A percentile compares a stretch with the other conserved stretches of the same genome.
Evolutionary conservation across 2,329 filamentous ascomycete species (phyloP).

Genomic region (Fusarium sp.): DNA sequence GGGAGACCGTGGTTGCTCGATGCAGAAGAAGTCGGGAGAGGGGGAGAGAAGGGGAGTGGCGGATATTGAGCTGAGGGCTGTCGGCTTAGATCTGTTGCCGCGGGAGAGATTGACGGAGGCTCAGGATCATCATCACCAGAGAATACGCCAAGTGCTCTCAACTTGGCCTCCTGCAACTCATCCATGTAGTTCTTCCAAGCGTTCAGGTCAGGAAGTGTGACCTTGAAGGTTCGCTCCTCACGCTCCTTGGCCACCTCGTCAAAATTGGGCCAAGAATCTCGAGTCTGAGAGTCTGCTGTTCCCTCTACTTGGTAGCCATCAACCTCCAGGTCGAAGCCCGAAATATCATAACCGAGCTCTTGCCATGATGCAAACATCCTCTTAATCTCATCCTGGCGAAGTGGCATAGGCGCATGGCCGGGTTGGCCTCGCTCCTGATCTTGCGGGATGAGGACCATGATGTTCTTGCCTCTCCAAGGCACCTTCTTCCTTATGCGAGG

Average conservation of each 20-base stretch:
- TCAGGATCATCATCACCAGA: constrained; percentile 75
- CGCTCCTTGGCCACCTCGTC: constrained; percentile 66
- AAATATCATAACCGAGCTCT: constrained; percentile 71
- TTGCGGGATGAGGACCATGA: constrained; percentile 72
- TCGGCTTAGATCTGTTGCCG: constrained; percentile 66
- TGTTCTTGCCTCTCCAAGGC: constrained; percentile 77
- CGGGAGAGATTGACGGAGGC: constrained; percentile 70
- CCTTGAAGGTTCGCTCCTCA: constrained; percentile 60
- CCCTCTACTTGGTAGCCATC: constrained; percentile 51
- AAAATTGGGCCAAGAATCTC: constrained; percentile 70
- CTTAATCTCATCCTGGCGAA: constrained; percentile 63
- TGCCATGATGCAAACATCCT: constrained; percentile 72
- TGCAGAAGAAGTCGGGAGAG: constrained; percentile 79
- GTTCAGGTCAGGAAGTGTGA: constrained; percentile 74
- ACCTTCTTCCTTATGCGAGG: constrained; percentile 74
- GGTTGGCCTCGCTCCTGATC: constrained; percentile 70
- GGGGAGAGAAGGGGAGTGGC: constrained; percentile 81
- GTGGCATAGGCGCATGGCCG: constrained; percentile 61
- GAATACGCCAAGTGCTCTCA: constrained; percentile 88
- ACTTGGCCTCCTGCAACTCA: constrained; percentile 86
- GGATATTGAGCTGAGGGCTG: constrained; percentile 78
- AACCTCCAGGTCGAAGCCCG: constrained; percentile 71
- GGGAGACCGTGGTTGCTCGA: constrained; percentile 69
- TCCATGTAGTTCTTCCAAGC: constrained; percentile 79
- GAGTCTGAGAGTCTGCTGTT: constrained; percentile 66